These are phyloP conservation scores for Rhizopus microsporus DNA, from an alignment of 371 early-diverging fungal species.

Conservation along the genomic window DNA sequence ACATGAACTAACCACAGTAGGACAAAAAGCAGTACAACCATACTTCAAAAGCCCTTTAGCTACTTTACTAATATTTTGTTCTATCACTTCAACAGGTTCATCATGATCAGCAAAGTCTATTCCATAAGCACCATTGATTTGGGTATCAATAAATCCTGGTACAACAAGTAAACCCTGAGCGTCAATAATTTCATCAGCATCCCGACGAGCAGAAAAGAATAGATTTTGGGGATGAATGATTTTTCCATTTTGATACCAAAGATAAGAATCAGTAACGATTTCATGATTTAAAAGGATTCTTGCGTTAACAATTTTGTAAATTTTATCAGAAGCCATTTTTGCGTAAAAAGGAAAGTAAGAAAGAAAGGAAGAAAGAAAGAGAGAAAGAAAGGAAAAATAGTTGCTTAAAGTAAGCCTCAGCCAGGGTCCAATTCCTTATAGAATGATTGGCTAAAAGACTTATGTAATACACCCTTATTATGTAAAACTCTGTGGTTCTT, in stretches of 20 bases:
- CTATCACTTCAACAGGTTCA: slow-evolving; percentile 45
- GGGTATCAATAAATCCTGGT: slow-evolving; percentile 83
- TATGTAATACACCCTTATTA: neutral
- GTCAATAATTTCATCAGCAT: slow-evolving; percentile 75
- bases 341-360: neutral
- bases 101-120: slow-evolving; percentile 75
- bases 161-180: slow-evolving; percentile 72
- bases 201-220: slow-evolving; percentile 69
- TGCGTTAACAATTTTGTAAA: slow-evolving; percentile 80
- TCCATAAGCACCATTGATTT: slow-evolving; percentile 87
- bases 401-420: neutral
- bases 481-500: neutral
- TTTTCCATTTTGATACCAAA: slow-evolving; percentile 79
- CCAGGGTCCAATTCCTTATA: neutral
- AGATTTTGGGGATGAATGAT: slow-evolving; percentile 75
- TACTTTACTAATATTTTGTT: slow-evolving; percentile 62
- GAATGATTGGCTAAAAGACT: neutral
- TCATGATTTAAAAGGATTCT: slow-evolving; percentile 72
- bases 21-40: slow-evolving; percentile 84
- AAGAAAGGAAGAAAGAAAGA: neutral
- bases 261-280: slow-evolving; percentile 69
- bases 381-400: neutral
- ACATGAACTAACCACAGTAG: slow-evolving; percentile 80
- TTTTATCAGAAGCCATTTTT: slow-evolving; percentile 30
- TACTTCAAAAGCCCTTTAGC: slow-evolving; percentile 75